Evolutionary conservation across 1,284 basidiomycete species (phyloP).

Genomic region (Cutaneotrichosporon cyanovorans): DNA sequence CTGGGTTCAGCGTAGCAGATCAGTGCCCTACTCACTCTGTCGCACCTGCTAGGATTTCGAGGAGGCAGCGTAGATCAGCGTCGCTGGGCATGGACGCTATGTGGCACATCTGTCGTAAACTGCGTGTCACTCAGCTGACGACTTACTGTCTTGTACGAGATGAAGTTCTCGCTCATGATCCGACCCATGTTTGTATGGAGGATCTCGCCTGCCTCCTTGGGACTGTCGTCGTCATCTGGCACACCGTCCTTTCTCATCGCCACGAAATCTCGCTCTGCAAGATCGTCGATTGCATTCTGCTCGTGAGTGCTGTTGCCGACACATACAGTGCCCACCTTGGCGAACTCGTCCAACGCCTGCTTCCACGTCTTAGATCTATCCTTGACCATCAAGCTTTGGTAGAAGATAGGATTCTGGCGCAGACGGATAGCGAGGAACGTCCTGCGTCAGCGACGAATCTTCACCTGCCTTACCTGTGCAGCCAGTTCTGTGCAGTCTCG

Average conservation of each 20-base stretch:
- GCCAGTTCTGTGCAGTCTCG: constrained; percentile 62
- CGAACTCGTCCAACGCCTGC: constrained; percentile 66
- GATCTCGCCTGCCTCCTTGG: constrained; percentile 2
- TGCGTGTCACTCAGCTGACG: accelerated
- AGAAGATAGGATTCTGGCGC: constrained; percentile 69
- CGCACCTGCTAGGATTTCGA: constrained; percentile 24
- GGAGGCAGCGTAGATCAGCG: constrained; percentile 18
- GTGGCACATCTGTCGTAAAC: constrained; percentile 17
- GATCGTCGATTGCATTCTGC: constrained; percentile 54
- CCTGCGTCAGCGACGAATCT: constrained; percentile 18
- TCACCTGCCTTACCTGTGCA: constrained; percentile 48
- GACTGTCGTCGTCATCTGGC: constrained; percentile 34
- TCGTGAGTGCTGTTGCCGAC: neutral
- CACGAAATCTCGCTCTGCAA: constrained; percentile 59
- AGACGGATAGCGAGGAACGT: constrained; percentile 80
- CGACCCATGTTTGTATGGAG: constrained; percentile 19
- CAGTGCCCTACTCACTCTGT: constrained; percentile 21
- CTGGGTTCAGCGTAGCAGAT: constrained; percentile 10
- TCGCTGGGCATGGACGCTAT: constrained; percentile 21
- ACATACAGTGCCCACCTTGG: constrained; percentile 47
- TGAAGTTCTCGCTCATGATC: constrained; percentile 31
- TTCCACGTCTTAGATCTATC: constrained; percentile 37
- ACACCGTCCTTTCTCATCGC: constrained; percentile 18
- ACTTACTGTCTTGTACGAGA: constrained; percentile 15
- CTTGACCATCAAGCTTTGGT: constrained; percentile 50